These are phyloP conservation scores for Geoglossum cookeanum DNA, from an alignment of 2,329 filamentous ascomycete species.

Conservation along the genomic window DNA sequence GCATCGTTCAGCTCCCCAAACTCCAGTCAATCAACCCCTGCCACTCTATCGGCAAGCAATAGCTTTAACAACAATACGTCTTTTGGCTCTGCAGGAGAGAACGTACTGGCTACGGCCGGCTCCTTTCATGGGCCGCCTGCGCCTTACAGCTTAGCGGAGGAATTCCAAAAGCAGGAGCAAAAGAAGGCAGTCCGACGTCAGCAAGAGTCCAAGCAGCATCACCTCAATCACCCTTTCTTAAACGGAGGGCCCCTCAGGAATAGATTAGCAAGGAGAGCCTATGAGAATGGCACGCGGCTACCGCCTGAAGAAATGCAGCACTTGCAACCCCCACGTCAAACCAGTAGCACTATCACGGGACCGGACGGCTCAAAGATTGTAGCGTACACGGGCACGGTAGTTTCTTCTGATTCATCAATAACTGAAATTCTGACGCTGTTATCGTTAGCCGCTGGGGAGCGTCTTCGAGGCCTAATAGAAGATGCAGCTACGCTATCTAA, in stretches of 20 bases:
- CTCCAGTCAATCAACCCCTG: conserved; percentile 34
- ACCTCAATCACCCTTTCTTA: conserved; percentile 57
- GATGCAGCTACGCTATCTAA: conserved; percentile 54
- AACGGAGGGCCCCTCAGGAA: conserved; percentile 38
- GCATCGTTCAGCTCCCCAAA: conserved; percentile 26
- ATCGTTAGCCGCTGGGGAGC: conserved; percentile 66
- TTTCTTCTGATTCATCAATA: conserved; percentile 50
- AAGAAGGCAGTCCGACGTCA: conserved; percentile 42
- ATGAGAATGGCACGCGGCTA: conserved; percentile 37
- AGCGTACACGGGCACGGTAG: conserved; percentile 48
- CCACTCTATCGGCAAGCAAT: conserved; percentile 24
- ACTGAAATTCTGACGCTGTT: conserved; percentile 69
- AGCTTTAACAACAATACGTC: not conserved
- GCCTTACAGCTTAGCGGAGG: conserved; percentile 46
- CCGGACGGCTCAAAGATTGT: conserved; percentile 44
- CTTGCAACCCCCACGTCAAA: conserved; percentile 16
- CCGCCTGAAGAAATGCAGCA: conserved; percentile 36
- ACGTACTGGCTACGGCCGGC: not conserved
- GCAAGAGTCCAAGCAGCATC: conserved; percentile 42
- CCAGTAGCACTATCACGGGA: conserved; percentile 25
- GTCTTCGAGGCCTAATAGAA: conserved; percentile 55
- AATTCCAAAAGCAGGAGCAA: conserved; percentile 47
- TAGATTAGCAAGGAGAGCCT: conserved; percentile 35
- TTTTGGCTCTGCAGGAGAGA: conserved; percentile 10
- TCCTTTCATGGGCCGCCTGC: conserved; percentile 36